Evolutionary conservation across 2,329 filamentous ascomycete species (phyloP).

Genomic region (Eutypella sp.): DNA sequence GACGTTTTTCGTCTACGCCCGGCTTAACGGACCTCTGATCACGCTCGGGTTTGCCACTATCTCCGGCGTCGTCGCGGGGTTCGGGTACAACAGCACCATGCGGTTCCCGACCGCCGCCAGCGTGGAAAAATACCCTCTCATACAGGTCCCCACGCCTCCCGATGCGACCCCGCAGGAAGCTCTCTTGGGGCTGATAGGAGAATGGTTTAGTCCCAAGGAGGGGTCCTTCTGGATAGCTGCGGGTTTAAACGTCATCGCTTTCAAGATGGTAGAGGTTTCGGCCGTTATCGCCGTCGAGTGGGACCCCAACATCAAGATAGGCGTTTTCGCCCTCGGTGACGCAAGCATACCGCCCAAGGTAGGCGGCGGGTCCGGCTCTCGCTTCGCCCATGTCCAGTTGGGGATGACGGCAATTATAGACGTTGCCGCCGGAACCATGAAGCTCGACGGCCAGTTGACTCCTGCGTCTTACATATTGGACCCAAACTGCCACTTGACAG

Average conservation of each 20-base stretch:
- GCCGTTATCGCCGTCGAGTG: slow-evolving; percentile 33
- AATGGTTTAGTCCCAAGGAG: too few species aligned
- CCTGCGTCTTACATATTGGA: slow-evolving; percentile 35
- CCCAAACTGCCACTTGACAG: slow-evolving; percentile 35
- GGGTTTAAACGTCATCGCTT: slow-evolving; percentile 33
- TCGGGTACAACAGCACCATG: too few species aligned
- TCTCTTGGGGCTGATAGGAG: too few species aligned
- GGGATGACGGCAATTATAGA: slow-evolving; percentile 31
- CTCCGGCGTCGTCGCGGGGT: too few species aligned
- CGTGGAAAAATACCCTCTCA: too few species aligned
- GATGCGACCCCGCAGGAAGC: too few species aligned
- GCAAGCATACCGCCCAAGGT: slow-evolving; percentile 31
- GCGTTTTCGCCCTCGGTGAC: slow-evolving; percentile 27
- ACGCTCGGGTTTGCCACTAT: too few species aligned
- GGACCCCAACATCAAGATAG: slow-evolving; percentile 25
- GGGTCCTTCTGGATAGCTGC: slow-evolving; percentile 36
- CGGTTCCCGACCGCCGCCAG: too few species aligned
- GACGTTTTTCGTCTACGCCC: too few species aligned
- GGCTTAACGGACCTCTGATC: too few species aligned
- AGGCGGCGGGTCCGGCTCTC: slow-evolving; percentile 7
- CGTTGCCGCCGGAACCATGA: slow-evolving; percentile 29
- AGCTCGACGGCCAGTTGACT: slow-evolving; percentile 33
- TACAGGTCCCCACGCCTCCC: too few species aligned
- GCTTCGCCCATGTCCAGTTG: slow-evolving; percentile 33
- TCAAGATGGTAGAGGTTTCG: slow-evolving; percentile 31